Evolutionary conservation across 2,329 filamentous ascomycete species (phyloP).

Genomic region (Verticillium nubilum): DNA sequence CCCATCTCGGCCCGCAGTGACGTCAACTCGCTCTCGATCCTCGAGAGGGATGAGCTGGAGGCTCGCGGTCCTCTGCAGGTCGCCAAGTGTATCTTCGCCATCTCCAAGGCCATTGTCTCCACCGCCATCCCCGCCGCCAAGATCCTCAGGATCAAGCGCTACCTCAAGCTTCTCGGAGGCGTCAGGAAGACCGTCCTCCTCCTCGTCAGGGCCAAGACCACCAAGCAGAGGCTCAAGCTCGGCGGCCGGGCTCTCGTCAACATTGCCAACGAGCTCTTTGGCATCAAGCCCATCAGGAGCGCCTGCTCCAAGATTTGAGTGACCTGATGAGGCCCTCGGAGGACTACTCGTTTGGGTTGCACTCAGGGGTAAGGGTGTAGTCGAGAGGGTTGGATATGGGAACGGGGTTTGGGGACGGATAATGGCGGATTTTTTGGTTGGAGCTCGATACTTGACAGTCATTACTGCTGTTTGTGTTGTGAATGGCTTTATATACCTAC

Average conservation of each 20-base stretch:
- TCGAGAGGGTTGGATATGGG: too few species aligned
- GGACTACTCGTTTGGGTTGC: too few species aligned
- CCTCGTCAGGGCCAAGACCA: constrained; percentile 14
- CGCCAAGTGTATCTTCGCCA: constrained; percentile 15
- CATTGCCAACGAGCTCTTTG: constrained; percentile 14
- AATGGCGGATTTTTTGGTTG: too few species aligned
- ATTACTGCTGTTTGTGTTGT: too few species aligned
- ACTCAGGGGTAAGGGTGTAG: too few species aligned
- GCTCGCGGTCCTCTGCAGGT: constrained; percentile 14
- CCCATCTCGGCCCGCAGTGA: background rate
- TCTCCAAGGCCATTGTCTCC: constrained; percentile 13
- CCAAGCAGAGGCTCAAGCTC: constrained; percentile 14
- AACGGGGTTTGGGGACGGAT: too few species aligned
- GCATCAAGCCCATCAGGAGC: constrained; percentile 14
- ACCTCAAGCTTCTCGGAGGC: constrained; percentile 17
- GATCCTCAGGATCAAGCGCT: constrained; percentile 19
- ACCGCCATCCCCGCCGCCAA: constrained; percentile 17
- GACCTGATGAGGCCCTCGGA: too few species aligned
- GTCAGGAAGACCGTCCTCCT: constrained; percentile 15
- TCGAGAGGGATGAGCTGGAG: constrained; percentile 5
- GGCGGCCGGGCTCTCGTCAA: constrained; percentile 14
- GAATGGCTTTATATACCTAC: too few species aligned
- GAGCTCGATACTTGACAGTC: too few species aligned
- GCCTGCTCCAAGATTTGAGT: constrained; percentile 11
- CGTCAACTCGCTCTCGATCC: background rate